These are phyloP conservation scores for Terfezia boudieri DNA, from an alignment of 495 filamentous ascomycete species.

Conservation along the genomic window DNA sequence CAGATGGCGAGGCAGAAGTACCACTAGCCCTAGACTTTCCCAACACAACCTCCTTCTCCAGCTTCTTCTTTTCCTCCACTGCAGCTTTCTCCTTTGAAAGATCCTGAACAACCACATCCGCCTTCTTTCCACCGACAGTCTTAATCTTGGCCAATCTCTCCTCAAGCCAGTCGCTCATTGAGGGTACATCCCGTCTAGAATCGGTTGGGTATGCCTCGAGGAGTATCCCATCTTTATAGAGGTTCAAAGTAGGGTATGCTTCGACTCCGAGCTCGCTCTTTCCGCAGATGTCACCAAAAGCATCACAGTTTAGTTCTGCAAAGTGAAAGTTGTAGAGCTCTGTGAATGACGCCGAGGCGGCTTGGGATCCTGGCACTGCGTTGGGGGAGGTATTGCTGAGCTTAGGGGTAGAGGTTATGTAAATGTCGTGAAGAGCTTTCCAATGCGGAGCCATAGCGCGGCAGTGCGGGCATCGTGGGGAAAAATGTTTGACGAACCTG, in stretches of 20 bases:
- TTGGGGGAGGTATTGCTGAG: slow-evolving; percentile 14
- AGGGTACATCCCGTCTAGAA: slow-evolving; percentile 7
- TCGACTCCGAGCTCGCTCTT: slow-evolving; percentile 32
- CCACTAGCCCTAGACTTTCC: slow-evolving; percentile 3
- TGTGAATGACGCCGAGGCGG: slow-evolving; percentile 26
- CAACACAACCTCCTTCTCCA: slow-evolving; percentile 23
- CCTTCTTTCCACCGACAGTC: slow-evolving; percentile 29
- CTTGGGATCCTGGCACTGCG: slow-evolving; percentile 6
- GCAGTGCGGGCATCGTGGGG: slow-evolving; percentile 46
- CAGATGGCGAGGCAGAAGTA: neutral
- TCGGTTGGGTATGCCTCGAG: slow-evolving; percentile 18
- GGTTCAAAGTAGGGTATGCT: slow-evolving; percentile 49
- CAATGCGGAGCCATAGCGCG: slow-evolving; percentile 55
- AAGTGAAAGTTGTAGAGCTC: slow-evolving; percentile 81
- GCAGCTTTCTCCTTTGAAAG: neutral
- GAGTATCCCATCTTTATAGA: slow-evolving; percentile 62
- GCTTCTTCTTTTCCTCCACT: neutral
- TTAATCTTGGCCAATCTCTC: slow-evolving; percentile 48
- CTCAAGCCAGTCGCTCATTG: slow-evolving; percentile 38
- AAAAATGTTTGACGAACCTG: slow-evolving; percentile 63
- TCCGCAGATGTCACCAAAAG: slow-evolving; percentile 48
- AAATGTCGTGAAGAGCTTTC: slow-evolving; percentile 92
- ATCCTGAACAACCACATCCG: too few relatives aligned
- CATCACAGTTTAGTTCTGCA: slow-evolving; percentile 61
- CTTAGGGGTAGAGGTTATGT: slow-evolving; percentile 50